These are phyloP conservation scores for Monilinia laxa DNA, from an alignment of 2,329 filamentous ascomycete species.

Conservation along the genomic window DNA sequence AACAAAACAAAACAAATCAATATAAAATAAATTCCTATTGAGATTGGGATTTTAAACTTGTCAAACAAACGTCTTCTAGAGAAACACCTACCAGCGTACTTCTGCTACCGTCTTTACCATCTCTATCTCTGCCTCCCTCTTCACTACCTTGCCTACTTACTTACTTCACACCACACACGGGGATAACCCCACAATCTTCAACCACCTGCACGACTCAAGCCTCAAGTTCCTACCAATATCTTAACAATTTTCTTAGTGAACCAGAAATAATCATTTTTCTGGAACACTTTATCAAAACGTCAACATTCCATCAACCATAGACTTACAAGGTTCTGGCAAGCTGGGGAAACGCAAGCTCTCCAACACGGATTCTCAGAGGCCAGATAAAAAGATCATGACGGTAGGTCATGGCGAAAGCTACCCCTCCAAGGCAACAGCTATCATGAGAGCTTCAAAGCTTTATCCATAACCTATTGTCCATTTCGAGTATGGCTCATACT, in stretches of 20 bases:
- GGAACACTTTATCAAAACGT: conserved; percentile 32
- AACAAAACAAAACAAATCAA: too few relatives aligned
- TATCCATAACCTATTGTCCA: background rate
- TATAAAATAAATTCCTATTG: too few relatives aligned
- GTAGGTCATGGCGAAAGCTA: conserved; percentile 46
- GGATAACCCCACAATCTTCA: conserved; percentile 18
- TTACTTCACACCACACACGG: background rate
- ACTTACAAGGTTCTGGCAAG: conserved; percentile 44
- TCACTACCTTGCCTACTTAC: background rate
- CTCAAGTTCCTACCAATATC: conserved; percentile 7
- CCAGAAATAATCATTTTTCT: conserved; percentile 29
- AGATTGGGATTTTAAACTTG: too few relatives aligned
- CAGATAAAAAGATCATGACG: conserved; percentile 60
- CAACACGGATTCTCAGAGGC: conserved; percentile 56
- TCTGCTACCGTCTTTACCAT: too few relatives aligned
- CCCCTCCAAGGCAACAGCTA: conserved; percentile 25
- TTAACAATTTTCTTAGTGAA: conserved; percentile 24
- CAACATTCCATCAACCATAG: conserved; percentile 38
- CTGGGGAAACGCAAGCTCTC: conserved; percentile 69
- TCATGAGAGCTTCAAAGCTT: conserved; percentile 2
- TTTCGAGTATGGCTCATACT: conserved; percentile 6
- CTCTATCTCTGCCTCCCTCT: too few relatives aligned
- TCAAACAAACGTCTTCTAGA: too few relatives aligned
- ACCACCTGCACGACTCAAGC: conserved; percentile 14
- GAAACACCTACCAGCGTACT: too few relatives aligned